A percentile compares a stretch with the other conserved stretches of the same genome.
These are phyloP conservation scores for Starmerella gropengiesseri DNA, from an alignment of 805 yeast species.

Conservation along the genomic window DNA sequence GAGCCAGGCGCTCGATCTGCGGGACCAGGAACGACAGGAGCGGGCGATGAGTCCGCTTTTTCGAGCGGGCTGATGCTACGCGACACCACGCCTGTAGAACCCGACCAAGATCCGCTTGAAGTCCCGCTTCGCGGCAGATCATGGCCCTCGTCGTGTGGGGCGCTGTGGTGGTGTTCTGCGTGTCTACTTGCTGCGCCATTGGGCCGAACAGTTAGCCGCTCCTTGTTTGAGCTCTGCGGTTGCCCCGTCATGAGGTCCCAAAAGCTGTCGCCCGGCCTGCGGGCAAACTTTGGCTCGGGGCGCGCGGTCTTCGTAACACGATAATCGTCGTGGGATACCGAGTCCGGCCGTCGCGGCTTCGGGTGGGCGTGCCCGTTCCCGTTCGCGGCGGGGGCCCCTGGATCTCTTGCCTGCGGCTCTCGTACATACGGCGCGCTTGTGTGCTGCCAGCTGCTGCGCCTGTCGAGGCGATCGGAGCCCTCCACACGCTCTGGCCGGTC, in stretches of 20 bases:
- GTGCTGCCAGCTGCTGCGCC: slow-evolving; percentile 3
- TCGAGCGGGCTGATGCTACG: no score
- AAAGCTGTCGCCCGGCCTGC: slow-evolving; percentile 14
- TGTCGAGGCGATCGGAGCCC: not conserved
- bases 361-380: not conserved
- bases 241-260: slow-evolving; percentile 9
- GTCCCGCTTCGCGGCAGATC: no score
- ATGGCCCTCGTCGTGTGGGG: no score
- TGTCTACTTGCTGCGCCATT: no score
- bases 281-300: slow-evolving; percentile 8
- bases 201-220: not conserved
- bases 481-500: not conserved
- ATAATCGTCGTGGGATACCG: slow-evolving; percentile 1
- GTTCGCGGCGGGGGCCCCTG: no score
- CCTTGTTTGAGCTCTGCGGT: not conserved
- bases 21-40: no score
- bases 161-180: no score
- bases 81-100: no score
- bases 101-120: no score
- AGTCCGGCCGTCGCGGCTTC: not conserved
- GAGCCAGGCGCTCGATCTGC: no score
- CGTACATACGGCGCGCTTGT: slow-evolving; percentile 3
- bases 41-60: no score
- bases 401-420: no score
- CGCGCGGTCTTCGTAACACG: not conserved